Conservation (phyloP, 2,329 filamentous ascomycete genomes). For the Tolypocladium tundrense region DNA sequence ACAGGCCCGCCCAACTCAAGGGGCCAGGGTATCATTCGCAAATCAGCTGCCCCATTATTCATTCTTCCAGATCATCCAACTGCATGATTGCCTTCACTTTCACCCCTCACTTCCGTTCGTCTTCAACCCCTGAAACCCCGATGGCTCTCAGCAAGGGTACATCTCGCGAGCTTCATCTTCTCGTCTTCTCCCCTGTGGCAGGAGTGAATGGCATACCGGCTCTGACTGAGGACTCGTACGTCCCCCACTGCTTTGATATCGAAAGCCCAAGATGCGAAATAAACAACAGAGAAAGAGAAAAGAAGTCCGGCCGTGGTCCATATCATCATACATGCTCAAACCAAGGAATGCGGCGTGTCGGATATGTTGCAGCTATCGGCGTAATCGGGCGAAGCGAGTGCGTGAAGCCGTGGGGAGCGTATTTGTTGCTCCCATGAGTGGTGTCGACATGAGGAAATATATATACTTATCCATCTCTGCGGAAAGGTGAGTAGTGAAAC, state of each 20-base stretch:
- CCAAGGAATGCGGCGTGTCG: neutral
- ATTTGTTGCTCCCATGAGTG: neutral
- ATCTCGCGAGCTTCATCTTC: neutral
- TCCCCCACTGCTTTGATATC: neutral
- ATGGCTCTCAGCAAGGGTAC: neutral
- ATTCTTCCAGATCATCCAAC: neutral
- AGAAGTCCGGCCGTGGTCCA: conserved; percentile 1
- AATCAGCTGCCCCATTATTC: neutral
- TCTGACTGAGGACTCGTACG: neutral
- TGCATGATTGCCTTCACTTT: too few species aligned
- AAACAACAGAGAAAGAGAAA: neutral
- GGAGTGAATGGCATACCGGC: neutral
- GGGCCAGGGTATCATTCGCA: neutral
- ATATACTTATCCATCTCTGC: neutral
- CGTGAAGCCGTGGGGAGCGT: neutral
- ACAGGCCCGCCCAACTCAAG: neutral
- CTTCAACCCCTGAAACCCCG: neutral
- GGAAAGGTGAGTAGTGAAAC: neutral
- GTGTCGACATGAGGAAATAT: neutral
- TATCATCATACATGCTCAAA: conserved; percentile 3
- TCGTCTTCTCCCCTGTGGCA: too few species aligned
- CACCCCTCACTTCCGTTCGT: neutral
- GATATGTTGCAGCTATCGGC: neutral
- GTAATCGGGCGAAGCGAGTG: neutral
- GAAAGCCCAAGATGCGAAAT: neutral